A percentile compares a stretch with the other conserved stretches of the same genome.
Conservation (phyloP, 2,329 filamentous ascomycete genomes). For the Colletotrichum cordylinicola region DNA sequence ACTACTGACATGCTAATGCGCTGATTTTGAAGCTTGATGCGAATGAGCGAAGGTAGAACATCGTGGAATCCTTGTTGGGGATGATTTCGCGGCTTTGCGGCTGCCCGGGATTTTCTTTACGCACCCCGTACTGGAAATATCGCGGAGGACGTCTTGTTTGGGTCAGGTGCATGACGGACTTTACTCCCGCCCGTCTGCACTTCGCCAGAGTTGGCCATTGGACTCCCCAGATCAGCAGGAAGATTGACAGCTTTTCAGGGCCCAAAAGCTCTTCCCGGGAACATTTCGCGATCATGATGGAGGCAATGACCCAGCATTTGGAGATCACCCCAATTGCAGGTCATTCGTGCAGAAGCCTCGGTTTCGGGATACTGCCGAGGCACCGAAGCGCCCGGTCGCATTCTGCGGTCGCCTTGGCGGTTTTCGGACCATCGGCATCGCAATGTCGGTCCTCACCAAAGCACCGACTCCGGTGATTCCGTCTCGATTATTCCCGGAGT, state of each 20-base stretch:
- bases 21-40: rapidly evolving
- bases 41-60: rapidly evolving
- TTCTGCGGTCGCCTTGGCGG: not conserved
- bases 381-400: not conserved
- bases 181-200: not conserved
- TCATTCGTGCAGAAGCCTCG: not conserved
- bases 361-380: not conserved
- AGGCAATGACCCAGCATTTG: not conserved
- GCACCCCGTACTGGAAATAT: not conserved
- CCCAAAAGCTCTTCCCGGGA: too few relatives aligned
- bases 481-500: not conserved
- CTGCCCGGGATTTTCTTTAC: not conserved
- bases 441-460: not conserved
- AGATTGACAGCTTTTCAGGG: not conserved
- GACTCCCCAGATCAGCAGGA: not conserved
- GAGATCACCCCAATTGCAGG: rapidly evolving
- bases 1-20: not conserved
- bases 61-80: not conserved
- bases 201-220: not conserved
- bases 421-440: not conserved
- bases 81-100: not conserved
- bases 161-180: not conserved
- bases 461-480: not conserved
- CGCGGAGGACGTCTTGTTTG: not conserved
- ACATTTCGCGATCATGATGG: not conserved